phyloP scores from a whole-genome alignment of 371 early-diverging fungal genomes.

The Lichtheimia ornata region DNA sequence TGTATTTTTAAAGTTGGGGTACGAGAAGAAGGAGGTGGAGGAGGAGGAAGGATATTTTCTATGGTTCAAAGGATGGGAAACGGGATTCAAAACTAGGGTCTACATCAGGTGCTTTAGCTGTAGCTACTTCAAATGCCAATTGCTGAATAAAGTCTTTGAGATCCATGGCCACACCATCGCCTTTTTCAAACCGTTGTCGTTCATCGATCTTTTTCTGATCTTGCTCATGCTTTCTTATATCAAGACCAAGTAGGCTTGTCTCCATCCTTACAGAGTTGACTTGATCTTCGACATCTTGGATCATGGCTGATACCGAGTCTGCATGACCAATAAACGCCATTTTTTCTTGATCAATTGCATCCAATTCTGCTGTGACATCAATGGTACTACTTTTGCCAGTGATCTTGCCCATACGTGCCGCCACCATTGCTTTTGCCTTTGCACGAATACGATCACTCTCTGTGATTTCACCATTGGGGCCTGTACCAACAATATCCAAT shows the following conservation, averaged over 20 bases:
- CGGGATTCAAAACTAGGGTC: constrained; percentile 51
- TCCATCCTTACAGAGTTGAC: constrained; percentile 43
- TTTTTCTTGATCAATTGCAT: constrained; percentile 54
- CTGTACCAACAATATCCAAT: constrained; percentile 56
- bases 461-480: constrained; percentile 59
- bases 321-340: constrained; percentile 47
- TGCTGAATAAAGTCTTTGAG: constrained; percentile 43
- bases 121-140: constrained; percentile 35
- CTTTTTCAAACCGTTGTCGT: constrained; percentile 41
- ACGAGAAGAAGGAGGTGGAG: neutral
- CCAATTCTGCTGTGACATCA: constrained; percentile 41
- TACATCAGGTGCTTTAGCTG: constrained; percentile 49
- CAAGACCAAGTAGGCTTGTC: constrained; percentile 47
- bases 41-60: neutral
- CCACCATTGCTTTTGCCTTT: constrained; percentile 62
- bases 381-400: constrained; percentile 35
- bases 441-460: constrained; percentile 63
- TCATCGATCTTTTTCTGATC: constrained; percentile 45
- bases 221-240: constrained; percentile 43
- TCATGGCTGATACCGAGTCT: constrained; percentile 37
- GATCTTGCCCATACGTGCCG: constrained; percentile 63
- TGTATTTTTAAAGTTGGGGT: neutral
- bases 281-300: constrained; percentile 38
- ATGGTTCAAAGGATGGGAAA: constrained; percentile 43
- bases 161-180: constrained; percentile 40